Percentiles rank a stretch among this genome's conserved stretches.
Conservation (phyloP, 345 rosid species). For the Anastatica hierochuntica region DNA sequence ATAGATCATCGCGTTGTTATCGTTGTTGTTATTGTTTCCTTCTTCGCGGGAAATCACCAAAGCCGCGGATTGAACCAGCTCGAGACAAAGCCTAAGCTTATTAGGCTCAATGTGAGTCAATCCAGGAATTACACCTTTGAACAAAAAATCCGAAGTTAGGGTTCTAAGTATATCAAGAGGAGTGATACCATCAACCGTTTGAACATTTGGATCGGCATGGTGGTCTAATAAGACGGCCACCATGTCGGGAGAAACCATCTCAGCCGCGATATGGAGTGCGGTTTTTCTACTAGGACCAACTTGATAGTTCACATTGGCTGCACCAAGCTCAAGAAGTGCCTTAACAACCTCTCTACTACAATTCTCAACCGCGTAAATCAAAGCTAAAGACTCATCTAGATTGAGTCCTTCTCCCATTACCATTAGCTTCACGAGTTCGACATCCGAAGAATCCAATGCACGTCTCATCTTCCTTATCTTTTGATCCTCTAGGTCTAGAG, state of each 20-base stretch:
- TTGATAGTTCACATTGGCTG: constrained; percentile 89
- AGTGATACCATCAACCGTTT: constrained; percentile 82
- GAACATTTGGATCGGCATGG: constrained; percentile 90
- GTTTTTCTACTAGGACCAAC: constrained; percentile 83
- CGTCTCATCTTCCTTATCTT: constrained; percentile 87
- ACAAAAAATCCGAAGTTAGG: constrained; percentile 95
- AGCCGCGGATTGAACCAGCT: constrained; percentile 96
- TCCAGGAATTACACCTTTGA: constrained; percentile 97
- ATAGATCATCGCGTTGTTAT: constrained; percentile 39
- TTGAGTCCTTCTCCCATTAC: constrained; percentile 99
- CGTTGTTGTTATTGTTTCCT: constrained; percentile 41
- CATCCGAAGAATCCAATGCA: constrained; percentile 88
- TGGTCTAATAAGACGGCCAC: constrained; percentile 93
- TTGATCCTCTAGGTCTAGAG: constrained; percentile 80
- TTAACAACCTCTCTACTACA: constrained; percentile 97
- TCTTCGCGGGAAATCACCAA: constrained; percentile 92
- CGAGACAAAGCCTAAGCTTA: constrained; percentile 92
- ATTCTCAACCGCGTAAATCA: constrained; percentile 86
- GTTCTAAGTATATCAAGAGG: constrained; percentile 88
- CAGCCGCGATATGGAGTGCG: constrained; percentile 89
- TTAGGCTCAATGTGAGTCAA: constrained; percentile 85
- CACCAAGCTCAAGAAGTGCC: constrained; percentile 94
- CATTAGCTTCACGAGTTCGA: constrained; percentile 93
- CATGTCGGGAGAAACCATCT: constrained; percentile 99
- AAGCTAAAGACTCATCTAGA: constrained; percentile 80